A percentile compares a stretch with the other conserved stretches of the same genome.
These are phyloP conservation scores for Plasmopara viticola DNA, from an alignment of 352 stramenopile genomes.

Conservation along the genomic window DNA sequence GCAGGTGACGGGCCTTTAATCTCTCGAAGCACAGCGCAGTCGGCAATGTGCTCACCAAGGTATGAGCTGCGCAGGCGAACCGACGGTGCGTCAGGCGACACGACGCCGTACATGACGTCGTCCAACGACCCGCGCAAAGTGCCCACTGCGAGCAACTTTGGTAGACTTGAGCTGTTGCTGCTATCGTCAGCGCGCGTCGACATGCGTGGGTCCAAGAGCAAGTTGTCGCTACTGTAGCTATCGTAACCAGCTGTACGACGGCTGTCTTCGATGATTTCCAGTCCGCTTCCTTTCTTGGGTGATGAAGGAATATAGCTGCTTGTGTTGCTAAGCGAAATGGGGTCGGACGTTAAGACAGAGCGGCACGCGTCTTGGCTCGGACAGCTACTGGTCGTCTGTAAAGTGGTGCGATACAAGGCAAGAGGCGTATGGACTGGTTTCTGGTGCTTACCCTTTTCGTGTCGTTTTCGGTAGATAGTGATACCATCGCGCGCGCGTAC, in stretches of 20 bases:
- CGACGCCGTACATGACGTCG: constrained; percentile 57
- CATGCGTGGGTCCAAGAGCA: constrained; percentile 18
- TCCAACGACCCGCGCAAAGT: constrained; percentile 36
- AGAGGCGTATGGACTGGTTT: constrained; percentile 15
- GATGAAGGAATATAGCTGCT: constrained; percentile 11
- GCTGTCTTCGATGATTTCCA: constrained; percentile 18
- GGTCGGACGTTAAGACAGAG: constrained; percentile 15
- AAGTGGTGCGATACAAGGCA: constrained; percentile 21
- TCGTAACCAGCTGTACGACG: constrained; percentile 19
- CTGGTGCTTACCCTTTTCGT: constrained; percentile 14
- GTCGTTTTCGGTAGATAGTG: constrained; percentile 37
- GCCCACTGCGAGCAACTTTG: constrained; percentile 35
- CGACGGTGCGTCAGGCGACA: constrained; percentile 29
- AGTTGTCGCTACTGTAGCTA: constrained; percentile 18
- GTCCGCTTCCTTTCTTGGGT: constrained; percentile 14
- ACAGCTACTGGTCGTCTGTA: constrained; percentile 16
- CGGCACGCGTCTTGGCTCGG: constrained; percentile 16
- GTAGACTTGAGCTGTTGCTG: constrained; percentile 23
- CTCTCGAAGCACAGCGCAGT: constrained; percentile 38
- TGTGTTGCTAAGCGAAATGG: constrained; percentile 7
- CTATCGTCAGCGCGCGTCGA: constrained; percentile 15
- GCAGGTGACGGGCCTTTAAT: constrained; percentile 31
- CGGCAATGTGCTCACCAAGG: constrained; percentile 41
- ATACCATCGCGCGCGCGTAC: constrained; percentile 34
- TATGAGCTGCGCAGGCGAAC: constrained; percentile 41